phyloP scores from a whole-genome alignment of 441 rosid genomes.

The Gossypium davidsonii region DNA sequence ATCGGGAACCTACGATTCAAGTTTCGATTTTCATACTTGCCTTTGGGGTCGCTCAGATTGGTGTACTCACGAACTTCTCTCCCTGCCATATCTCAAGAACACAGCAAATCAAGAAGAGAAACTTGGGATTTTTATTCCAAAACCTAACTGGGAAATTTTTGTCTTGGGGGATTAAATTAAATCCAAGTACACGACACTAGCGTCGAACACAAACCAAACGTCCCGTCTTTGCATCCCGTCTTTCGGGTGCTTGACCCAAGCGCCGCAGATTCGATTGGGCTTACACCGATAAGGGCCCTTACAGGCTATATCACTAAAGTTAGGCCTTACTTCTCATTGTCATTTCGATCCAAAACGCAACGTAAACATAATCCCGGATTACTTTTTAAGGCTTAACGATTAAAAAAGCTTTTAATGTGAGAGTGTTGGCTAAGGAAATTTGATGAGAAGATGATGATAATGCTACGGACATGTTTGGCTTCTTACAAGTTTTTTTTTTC shows the following conservation, averaged over 20 bases:
- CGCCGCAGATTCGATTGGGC: neutral
- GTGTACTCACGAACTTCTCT: constrained; percentile 90
- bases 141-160: neutral
- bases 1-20: neutral
- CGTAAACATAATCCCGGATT: no score
- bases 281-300: neutral
- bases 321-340: neutral
- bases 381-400: no score
- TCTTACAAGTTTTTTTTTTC: no score
- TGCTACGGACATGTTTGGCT: no score
- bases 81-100: constrained; percentile 42
- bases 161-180: neutral
- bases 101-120: neutral
- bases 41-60: constrained; percentile 88
- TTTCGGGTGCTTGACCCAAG: neutral
- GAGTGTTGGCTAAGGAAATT: no score
- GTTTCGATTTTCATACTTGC: constrained; percentile 16
- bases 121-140: neutral
- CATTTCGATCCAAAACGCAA: neutral
- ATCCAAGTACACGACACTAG: neutral
- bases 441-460: no score
- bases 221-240: neutral
- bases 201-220: neutral
- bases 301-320: neutral
- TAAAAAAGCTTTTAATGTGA: no score